Evolutionary conservation across 2,329 filamentous ascomycete species (phyloP).

Genomic region (Aureobasidium melanogenum): DNA sequence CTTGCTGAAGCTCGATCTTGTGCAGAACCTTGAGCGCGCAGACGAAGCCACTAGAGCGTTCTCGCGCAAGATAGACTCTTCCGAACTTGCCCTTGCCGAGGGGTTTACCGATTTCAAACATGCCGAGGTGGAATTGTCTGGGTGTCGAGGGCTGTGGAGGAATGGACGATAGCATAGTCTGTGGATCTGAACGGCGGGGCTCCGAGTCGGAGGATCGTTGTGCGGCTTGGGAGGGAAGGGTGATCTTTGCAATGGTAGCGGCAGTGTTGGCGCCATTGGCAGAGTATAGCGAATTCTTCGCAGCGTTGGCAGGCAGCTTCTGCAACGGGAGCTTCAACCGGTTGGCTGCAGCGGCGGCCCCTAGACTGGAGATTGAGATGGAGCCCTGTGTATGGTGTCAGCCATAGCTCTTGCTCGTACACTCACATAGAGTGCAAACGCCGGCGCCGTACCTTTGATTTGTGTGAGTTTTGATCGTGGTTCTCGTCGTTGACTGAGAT

Average conservation of each 20-base stretch:
- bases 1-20: conserved; percentile 70
- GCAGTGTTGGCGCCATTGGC: conserved; percentile 22
- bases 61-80: conserved; percentile 70
- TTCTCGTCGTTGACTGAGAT: conserved; percentile 88
- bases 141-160: conserved; percentile 23
- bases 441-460: conserved; percentile 58
- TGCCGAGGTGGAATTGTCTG: conserved; percentile 68
- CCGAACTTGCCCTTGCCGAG: conserved; percentile 81
- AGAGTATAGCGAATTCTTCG: conserved; percentile 27
- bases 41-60: conserved; percentile 67
- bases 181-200: conserved; percentile 18
- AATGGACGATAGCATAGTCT: conserved; percentile 1
- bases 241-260: conserved; percentile 53
- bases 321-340: conserved; percentile 66
- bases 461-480: conserved; percentile 51
- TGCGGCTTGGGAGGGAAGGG: conserved; percentile 57
- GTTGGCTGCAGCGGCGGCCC: conserved; percentile 36
- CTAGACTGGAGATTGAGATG: conserved; percentile 40
- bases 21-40: conserved; percentile 77
- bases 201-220: conserved; percentile 36
- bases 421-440: neutral
- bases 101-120: conserved; percentile 83
- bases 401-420: neutral
- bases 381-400: conserved; percentile 31
- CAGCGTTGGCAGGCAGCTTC: conserved; percentile 73